Evolutionary conservation across 257 asterid species (phyloP).

Genomic region (Gentiana straminea): DNA sequence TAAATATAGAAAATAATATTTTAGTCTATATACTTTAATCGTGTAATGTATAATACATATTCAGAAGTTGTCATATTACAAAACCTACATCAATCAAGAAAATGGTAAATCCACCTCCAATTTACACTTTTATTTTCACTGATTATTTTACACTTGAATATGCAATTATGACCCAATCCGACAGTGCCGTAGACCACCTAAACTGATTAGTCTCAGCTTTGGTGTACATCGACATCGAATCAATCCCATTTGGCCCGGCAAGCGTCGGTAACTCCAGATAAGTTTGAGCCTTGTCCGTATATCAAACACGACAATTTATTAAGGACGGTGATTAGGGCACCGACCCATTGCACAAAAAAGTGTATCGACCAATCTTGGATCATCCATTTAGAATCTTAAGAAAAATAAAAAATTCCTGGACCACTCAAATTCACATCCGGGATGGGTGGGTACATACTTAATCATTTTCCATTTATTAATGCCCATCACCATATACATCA

Average conservation of each 20-base stretch:
- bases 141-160: slow-evolving; percentile 24
- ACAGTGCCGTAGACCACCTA: slow-evolving; percentile 76
- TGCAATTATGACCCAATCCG: slow-evolving; percentile 84
- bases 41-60: too few relatives aligned
- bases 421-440: slow-evolving; percentile 89
- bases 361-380: too few relatives aligned
- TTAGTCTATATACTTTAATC: too few relatives aligned
- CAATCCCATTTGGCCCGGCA: slow-evolving; percentile 89
- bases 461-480: slow-evolving; percentile 66
- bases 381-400: slow-evolving; percentile 85
- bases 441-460: slow-evolving; percentile 64
- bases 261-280: slow-evolving; percentile 83
- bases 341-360: too few relatives aligned
- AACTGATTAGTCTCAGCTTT: slow-evolving; percentile 81
- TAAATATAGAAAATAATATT: too few relatives aligned
- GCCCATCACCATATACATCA: slow-evolving; percentile 96
- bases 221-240: slow-evolving; percentile 65
- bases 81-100: too few relatives aligned
- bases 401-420: slow-evolving; percentile 74
- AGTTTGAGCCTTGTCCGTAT: slow-evolving; percentile 75
- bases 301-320: slow-evolving; percentile 54
- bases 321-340: too few relatives aligned
- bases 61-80: too few relatives aligned
- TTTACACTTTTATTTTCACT: too few relatives aligned
- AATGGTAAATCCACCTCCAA: too few relatives aligned